Conservation (phyloP, 1,284 basidiomycete species). For the Moesziomyces sp. region DNA sequence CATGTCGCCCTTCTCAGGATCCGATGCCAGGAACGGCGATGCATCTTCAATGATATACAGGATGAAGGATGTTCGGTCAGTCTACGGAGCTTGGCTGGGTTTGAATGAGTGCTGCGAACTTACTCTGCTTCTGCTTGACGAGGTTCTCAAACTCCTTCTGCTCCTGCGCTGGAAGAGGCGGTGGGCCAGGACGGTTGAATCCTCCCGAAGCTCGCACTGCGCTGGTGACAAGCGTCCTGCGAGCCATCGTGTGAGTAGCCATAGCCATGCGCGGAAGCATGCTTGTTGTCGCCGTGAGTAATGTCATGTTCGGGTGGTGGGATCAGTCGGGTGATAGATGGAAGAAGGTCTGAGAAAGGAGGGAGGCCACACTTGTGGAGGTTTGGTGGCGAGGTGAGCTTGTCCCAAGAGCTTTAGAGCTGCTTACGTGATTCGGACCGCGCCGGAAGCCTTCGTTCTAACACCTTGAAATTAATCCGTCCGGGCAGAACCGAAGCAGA, state of each 20-base stretch:
- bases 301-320: conserved; percentile 7
- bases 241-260: conserved; percentile 4
- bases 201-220: conserved; percentile 3
- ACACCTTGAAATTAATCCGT: neutral
- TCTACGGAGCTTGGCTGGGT: neutral
- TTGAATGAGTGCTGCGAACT: conserved; percentile 14
- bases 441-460: conserved; percentile 1
- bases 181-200: conserved; percentile 67
- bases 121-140: conserved; percentile 65
- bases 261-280: neutral
- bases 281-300: conserved; percentile 1
- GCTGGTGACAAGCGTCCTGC: conserved; percentile 21
- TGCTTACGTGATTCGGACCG: conserved; percentile 34
- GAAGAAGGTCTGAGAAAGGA: neutral
- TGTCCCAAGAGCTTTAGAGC: conserved; percentile 6
- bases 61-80: neutral
- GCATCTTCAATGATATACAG: conserved; percentile 10
- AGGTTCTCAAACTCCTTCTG: conserved; percentile 69
- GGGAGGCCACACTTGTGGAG: neutral
- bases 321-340: neutral
- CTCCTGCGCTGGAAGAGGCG: conserved; percentile 66
- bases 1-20: conserved; percentile 49
- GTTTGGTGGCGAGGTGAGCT: conserved; percentile 22
- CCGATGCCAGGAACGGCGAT: conserved; percentile 42
- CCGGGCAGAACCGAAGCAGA: no score